These are phyloP conservation scores for Pseudocercospora crystallina DNA, from an alignment of 2,329 filamentous ascomycete genomes.

Conservation along the genomic window DNA sequence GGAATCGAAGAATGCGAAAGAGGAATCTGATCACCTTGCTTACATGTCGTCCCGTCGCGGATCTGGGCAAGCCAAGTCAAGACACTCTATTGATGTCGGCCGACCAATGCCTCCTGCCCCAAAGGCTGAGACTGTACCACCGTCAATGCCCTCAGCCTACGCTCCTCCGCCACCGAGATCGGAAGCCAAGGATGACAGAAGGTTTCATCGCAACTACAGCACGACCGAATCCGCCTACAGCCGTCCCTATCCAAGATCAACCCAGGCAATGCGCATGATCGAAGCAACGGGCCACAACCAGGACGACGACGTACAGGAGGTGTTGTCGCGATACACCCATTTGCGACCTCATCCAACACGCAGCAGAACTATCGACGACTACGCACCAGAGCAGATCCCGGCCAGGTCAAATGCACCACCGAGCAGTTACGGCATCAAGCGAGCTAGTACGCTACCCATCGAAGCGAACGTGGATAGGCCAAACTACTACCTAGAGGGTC, in stretches of 20 bases:
- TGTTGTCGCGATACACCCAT: slow-evolving; percentile 24
- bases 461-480: slow-evolving; percentile 11
- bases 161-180: slow-evolving; percentile 25
- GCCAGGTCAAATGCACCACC: slow-evolving; percentile 10
- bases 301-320: slow-evolving; percentile 27
- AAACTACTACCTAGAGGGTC: slow-evolving; percentile 23
- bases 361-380: slow-evolving; percentile 29
- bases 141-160: slow-evolving; percentile 31
- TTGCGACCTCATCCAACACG: slow-evolving; percentile 24
- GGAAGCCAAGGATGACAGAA: slow-evolving; percentile 9
- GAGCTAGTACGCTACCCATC: slow-evolving; percentile 22
- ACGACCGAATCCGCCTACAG: slow-evolving; percentile 32
- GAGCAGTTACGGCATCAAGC: slow-evolving; percentile 18
- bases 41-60: slow-evolving; percentile 21
- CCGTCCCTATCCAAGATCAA: slow-evolving; percentile 23
- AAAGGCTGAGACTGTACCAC: slow-evolving; percentile 11
- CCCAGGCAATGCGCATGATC: slow-evolving; percentile 37
- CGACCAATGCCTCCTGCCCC: slow-evolving; percentile 14
- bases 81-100: slow-evolving; percentile 15
- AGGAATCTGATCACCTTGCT: slow-evolving; percentile 39
- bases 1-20: slow-evolving; percentile 51
- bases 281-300: slow-evolving; percentile 36
- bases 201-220: slow-evolving; percentile 30
- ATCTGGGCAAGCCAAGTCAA: slow-evolving; percentile 12
- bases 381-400: slow-evolving; percentile 15